Base-by-base conservation (phyloP, 2,329 filamentous ascomycete genomes). In the Lasiodiplodia citricola region DNA sequence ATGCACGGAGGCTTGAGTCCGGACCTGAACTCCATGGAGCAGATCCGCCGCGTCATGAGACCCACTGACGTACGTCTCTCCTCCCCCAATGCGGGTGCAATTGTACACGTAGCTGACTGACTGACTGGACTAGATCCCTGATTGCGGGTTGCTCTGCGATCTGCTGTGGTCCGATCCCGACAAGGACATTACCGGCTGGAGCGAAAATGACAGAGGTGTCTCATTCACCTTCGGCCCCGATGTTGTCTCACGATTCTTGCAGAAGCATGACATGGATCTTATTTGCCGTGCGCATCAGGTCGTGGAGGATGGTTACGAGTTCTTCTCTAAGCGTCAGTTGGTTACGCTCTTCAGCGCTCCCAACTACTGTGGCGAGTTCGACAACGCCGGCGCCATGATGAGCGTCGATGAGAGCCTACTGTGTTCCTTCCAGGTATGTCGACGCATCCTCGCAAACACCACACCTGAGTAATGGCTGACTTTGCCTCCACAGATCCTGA, bases 371-470 rank as follows among this genome's bases (percentile, higher is more conserved):
- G 95, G 95, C 82, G 96, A 99, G 84, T 99, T 99, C 79, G 96
- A 99, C 87, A 99, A 99, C 79, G 95, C 95, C 66, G 96, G 96
- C 80, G 96, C 96, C 73, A 98, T 99, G 95, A 98, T 99, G 96
- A 97, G 94, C 79, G 96, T 99, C 50, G 96, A 98, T 80, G 96
- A 98, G 87, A 97, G 94, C 82, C 85, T 99, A 82, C 87, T 99
- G 78, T 99, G 96, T 87, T 97, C 94, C 72, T 99, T 99, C 91
- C 96, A 98, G 92, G 93, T 96, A 82, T 69, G 82, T 75, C 38
- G 13, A 47, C 68, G 18, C 69, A 66, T 35, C 35, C 28, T 21
- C 21, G n/a, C 25, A 4, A 35, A 28, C 10, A 18, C 25, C 14
- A 3, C n/a, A 13, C 18, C 6, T 28, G 23, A 14, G 41, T 25